Base-by-base conservation (phyloP, 1,284 basidiomycete genomes). In the Malassezia sympodialis region DNA sequence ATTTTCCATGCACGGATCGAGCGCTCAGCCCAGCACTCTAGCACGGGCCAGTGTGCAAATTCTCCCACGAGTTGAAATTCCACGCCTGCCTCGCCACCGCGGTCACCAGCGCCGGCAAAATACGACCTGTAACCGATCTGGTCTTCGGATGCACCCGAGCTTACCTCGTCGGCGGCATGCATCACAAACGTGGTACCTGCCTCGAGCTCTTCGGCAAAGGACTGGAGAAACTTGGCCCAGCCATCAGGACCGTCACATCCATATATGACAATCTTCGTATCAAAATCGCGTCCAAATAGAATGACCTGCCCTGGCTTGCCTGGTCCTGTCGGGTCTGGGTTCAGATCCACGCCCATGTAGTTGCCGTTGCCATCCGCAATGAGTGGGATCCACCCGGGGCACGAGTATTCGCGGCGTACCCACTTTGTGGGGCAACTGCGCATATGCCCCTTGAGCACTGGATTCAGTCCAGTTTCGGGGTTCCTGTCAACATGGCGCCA, bases 261-360 rank as follows among this genome's bases (percentile, higher is more conserved):
- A 68, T 72, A 76, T 48, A 96, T 79, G 30, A 96, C 93, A 37
- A 96, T 88, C 76, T 98, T 98, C 23, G 90, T 88, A 76, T 98
- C 93, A 76, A 98, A 96, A 73, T 98, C 93, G 49, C 93, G 82
- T 12, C 93, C 93, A 76, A 96, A 98, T 45, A 96, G 84, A 60
- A 98, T 96, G 48, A 96, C 90, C 75, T 98, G 93, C 4, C 93
- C 94, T 47, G 82, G 79, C 2, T 82, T 76, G 44, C 90, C 93
- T 32, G 63, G 59, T 26, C 67, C 65, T 19, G 55, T 52, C 1
- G 68, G 66, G n/a, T 73, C 75, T 5, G 93, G 93, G 75, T 85
- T 89, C 58, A 98, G 81, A 76, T 99, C 93, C 46, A 99, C 81
- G 49, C 93, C 93, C 59, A 96, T 82, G 74, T 99, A 99, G 77